Evolutionary conservation across 495 filamentous ascomycete species (phyloP).

Genomic region (Podospora tetraspora): DNA sequence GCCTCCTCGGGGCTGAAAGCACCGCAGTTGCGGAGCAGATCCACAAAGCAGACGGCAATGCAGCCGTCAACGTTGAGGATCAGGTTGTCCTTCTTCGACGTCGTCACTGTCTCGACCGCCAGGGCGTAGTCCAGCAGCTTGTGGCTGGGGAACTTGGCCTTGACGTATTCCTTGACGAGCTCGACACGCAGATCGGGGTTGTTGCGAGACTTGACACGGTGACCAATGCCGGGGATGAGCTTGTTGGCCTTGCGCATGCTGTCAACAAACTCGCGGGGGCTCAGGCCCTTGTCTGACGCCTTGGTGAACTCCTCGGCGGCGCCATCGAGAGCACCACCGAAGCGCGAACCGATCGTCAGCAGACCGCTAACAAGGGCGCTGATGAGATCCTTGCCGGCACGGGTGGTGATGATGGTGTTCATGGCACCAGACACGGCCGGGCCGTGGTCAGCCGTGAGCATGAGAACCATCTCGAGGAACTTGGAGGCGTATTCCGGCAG

Average conservation of each 20-base stretch:
- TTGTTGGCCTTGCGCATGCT: constrained; percentile 99
- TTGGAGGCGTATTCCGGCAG: constrained; percentile 94
- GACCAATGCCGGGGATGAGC: constrained; percentile 97
- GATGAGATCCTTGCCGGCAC: constrained; percentile 98
- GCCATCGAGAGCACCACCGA: constrained; percentile 96
- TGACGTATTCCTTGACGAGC: constrained; percentile 96
- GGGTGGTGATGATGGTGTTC: constrained; percentile 99
- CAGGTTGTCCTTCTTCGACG: constrained; percentile 99
- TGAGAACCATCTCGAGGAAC: constrained; percentile 99
- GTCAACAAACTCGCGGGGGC: constrained; percentile 98
- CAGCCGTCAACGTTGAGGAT: constrained; percentile 99
- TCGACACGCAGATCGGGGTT: constrained; percentile 99
- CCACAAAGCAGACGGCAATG: constrained; percentile 97
- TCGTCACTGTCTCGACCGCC: constrained; percentile 95
- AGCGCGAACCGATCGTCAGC: constrained; percentile 94
- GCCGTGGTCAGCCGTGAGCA: constrained; percentile 98
- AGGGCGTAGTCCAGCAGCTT: constrained; percentile 98
- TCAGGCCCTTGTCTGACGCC: constrained; percentile 95
- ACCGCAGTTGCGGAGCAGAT: constrained; percentile 94
- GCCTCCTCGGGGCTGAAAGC: constrained; percentile 82
- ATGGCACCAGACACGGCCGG: constrained; percentile 98
- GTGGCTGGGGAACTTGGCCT: constrained; percentile 93
- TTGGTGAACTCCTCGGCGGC: constrained; percentile 98
- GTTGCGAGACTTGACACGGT: constrained; percentile 98
- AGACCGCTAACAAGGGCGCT: constrained; percentile 91